Conservation (phyloP, 148 eudicot genomes). For the Heliosperma pusillum region DNA sequence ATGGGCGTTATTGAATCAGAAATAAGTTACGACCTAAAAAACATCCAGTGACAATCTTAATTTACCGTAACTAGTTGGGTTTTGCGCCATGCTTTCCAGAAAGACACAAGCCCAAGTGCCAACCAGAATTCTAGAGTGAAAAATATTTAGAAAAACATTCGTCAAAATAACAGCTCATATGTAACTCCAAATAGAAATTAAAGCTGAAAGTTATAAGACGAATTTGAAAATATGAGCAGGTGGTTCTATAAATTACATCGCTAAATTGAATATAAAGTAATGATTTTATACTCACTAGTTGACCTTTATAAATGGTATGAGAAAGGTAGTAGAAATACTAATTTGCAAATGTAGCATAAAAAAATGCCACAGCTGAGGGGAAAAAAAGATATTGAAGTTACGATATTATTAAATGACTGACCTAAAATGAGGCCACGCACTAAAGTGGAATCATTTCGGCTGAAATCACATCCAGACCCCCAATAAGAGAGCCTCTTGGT, state of each 20-base stretch:
- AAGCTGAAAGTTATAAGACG: slow-evolving; percentile 1
- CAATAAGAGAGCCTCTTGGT: slow-evolving; percentile 90
- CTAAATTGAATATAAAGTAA: slow-evolving; percentile 14
- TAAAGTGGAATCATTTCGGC: slow-evolving; percentile 96
- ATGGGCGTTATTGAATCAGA: neutral
- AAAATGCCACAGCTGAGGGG: slow-evolving; percentile 55
- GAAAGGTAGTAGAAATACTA: slow-evolving; percentile 37
- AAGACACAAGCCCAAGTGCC: too few relatives aligned
- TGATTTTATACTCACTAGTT: slow-evolving; percentile 28
- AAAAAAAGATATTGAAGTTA: slow-evolving; percentile 33
- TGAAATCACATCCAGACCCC: slow-evolving; percentile 98
- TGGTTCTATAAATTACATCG: slow-evolving; percentile 18
- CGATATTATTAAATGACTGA: slow-evolving; percentile 69
- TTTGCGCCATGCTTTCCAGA: too few relatives aligned
- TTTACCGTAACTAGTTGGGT: too few relatives aligned
- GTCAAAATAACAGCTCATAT: neutral
- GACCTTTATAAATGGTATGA: slow-evolving; percentile 28
- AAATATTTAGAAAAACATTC: neutral
- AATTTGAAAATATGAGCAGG: neutral
- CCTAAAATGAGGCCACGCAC: slow-evolving; percentile 93
- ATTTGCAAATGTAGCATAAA: slow-evolving; percentile 44
- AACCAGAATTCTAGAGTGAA: neutral
- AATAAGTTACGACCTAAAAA: too few relatives aligned
- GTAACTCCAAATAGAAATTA: slow-evolving; percentile 1
- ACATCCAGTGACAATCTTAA: too few relatives aligned